Conservation (phyloP, 2,329 filamentous ascomycete species). For the Apiospora kogelbergensis region DNA sequence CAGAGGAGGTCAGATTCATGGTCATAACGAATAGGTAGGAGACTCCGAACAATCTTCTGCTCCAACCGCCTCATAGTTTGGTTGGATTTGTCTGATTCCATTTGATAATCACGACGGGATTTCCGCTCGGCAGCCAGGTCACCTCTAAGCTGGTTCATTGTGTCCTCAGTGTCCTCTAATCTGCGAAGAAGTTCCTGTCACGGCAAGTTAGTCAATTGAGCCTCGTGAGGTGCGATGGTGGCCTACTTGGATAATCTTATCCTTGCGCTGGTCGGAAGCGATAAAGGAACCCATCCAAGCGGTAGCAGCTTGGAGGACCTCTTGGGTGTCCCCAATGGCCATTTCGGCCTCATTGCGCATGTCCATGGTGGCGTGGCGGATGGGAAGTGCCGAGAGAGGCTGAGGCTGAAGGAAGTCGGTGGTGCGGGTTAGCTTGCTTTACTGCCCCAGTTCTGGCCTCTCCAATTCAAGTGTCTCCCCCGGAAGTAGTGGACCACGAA, state of each 20-base stretch:
- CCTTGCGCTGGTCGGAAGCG: conserved; percentile 12
- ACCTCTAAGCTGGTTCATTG: conserved; percentile 13
- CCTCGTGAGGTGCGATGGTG: neutral
- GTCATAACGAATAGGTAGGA: neutral
- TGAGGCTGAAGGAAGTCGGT: too few relatives aligned
- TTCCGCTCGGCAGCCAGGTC: conserved; percentile 16
- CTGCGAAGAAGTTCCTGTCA: conserved; percentile 12
- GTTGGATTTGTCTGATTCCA: conserved; percentile 13
- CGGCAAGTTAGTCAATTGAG: neutral
- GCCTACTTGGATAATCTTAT: conserved; percentile 15
- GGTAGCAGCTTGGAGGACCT: conserved; percentile 9
- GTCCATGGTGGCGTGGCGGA: conserved; percentile 4
- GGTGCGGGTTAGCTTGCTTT: too few relatives aligned
- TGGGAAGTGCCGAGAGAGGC: neutral
- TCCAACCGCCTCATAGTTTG: conserved; percentile 6
- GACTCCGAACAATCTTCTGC: conserved; percentile 13
- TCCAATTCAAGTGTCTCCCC: too few relatives aligned
- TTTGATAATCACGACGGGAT: conserved; percentile 16
- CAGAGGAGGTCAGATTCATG: neutral
- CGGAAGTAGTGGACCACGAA: too few relatives aligned
- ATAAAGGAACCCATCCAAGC: conserved; percentile 16
- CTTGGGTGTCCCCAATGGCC: conserved; percentile 12
- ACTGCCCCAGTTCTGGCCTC: too few relatives aligned
- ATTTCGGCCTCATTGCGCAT: conserved; percentile 6
- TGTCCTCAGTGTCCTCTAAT: conserved; percentile 8